These are phyloP conservation scores for Cutaneotrichosporon dermatis DNA, from an alignment of 1,284 basidiomycete genomes.

Conservation along the genomic window DNA sequence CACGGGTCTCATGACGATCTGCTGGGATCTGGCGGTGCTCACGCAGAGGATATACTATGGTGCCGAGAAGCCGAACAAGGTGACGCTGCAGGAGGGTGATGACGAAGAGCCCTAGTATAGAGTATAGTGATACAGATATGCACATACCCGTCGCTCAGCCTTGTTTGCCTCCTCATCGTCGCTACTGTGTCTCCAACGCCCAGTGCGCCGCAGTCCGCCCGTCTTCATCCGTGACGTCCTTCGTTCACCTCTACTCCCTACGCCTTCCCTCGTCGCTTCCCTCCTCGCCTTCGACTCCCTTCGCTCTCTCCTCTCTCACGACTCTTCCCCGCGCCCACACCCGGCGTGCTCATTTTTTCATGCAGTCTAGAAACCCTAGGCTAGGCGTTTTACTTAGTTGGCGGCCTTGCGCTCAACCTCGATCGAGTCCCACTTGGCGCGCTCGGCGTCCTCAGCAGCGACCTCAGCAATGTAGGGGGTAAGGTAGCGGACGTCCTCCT, in stretches of 20 bases:
- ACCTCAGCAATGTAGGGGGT: slow-evolving; percentile 74
- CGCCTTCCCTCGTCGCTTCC: too few species aligned
- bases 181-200: too few species aligned
- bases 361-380: background rate
- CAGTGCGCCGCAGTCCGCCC: too few species aligned
- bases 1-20: slow-evolving; percentile 46
- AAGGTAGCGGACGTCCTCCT: slow-evolving; percentile 87
- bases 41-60: slow-evolving; percentile 40
- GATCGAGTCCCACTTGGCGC: slow-evolving; percentile 76
- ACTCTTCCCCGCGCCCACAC: too few species aligned
- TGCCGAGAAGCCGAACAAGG: slow-evolving; percentile 18
- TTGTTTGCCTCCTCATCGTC: too few species aligned
- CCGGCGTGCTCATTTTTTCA: background rate
- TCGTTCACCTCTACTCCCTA: too few species aligned
- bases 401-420: slow-evolving; percentile 39
- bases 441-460: slow-evolving; percentile 71
- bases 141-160: too few species aligned
- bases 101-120: slow-evolving; percentile 6
- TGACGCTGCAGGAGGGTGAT: background rate
- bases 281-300: too few species aligned
- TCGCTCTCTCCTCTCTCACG: too few species aligned
- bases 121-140: too few species aligned
- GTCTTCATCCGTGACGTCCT: too few species aligned
- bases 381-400: slow-evolving; percentile 11
- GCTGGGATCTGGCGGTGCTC: slow-evolving; percentile 44